Conservation (phyloP, 139 green algal species). For the Eudorina sp. region DNA sequence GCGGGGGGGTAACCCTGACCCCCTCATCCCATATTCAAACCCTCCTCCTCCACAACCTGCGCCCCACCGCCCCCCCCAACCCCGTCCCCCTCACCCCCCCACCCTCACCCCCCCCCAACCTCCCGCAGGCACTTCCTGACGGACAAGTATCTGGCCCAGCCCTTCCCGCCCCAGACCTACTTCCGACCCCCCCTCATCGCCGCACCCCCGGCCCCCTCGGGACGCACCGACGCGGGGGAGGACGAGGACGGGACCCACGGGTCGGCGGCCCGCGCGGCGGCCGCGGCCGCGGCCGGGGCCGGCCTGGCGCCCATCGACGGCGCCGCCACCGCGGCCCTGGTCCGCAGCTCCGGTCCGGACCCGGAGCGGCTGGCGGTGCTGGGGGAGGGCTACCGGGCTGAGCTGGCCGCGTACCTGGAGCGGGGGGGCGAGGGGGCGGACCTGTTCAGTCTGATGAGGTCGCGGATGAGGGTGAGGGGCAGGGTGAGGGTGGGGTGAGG, state of each 20-base stretch:
- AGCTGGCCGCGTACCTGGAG: not conserved
- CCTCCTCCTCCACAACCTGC: too few relatives aligned
- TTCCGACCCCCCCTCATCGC: conserved; percentile 14
- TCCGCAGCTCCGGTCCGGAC: not conserved
- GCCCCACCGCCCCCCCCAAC: too few relatives aligned
- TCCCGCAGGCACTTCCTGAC: conserved; percentile 23
- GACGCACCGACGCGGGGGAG: too few relatives aligned
- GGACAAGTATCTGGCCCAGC: not conserved
- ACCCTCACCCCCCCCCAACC: too few relatives aligned
- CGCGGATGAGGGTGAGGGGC: not conserved
- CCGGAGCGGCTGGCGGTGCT: conserved; percentile 11
- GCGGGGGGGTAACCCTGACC: too few relatives aligned
- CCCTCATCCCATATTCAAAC: too few relatives aligned
- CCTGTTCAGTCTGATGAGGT: conserved; percentile 18
- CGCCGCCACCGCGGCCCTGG: not conserved
- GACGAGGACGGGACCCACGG: too few relatives aligned
- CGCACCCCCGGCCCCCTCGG: too few relatives aligned
- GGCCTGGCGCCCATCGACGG: not conserved
- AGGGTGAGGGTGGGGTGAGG: too few relatives aligned
- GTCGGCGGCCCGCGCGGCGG: too few relatives aligned
- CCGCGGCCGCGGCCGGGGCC: too few relatives aligned
- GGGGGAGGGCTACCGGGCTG: not conserved
- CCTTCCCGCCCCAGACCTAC: not conserved
- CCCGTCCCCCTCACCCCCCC: too few relatives aligned
- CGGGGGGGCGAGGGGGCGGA: not conserved